Base-by-base conservation (phyloP, 192 early-diverging fungal species). In the Geranomyces variabilis region DNA sequence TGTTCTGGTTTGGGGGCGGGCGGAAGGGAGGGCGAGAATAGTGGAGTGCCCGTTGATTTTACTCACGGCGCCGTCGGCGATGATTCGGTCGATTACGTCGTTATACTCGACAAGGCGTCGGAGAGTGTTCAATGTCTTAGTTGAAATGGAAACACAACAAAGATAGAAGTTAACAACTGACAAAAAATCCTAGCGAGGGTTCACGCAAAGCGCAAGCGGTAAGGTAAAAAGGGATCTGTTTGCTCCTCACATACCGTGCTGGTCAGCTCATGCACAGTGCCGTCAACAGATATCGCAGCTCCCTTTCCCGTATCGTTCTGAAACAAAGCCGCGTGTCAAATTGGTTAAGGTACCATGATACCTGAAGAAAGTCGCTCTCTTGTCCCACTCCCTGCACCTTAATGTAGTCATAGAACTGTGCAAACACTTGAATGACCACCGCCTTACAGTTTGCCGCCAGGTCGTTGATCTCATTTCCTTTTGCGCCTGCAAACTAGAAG, bases 231-330 rank as follows among this genome's bases (percentile, higher is more conserved):
- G 10, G 22, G 56, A 22, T 24, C 26, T 51, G 10, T 66, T 61
- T 29, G 7, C 2, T 17, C 29, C 58, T 31, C n/a, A 63, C 87
- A 71, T 85, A 91, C 92, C 75, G 85, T 89, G 73, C 87, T 91
- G 0, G 92, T 90, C 31, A 93, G 73, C 79, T 95, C 93, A 69
- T 92, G 88, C 1, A 95, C 90, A 41, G 92, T 93, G 64, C 92
- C 93, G 75, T 95, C 93, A 29, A 74, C 76, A 28, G 91, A 87
- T 56, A 94, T 74, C 8, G 79, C 78, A 0, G 69, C 26, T 53
- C 55, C 56, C 64, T 79, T 79, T 1, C 48, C 45, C 10, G 61
- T 49, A 70, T 76, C 74, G 63, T 59, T 64, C 70, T 81, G 61
- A 26, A 41, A 10, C 10, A n/a, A n/a, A n/a, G n/a, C n/a, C n/a